Base-by-base conservation (phyloP, 345 rosid species). In the Eucalyptus curtisii region DNA sequence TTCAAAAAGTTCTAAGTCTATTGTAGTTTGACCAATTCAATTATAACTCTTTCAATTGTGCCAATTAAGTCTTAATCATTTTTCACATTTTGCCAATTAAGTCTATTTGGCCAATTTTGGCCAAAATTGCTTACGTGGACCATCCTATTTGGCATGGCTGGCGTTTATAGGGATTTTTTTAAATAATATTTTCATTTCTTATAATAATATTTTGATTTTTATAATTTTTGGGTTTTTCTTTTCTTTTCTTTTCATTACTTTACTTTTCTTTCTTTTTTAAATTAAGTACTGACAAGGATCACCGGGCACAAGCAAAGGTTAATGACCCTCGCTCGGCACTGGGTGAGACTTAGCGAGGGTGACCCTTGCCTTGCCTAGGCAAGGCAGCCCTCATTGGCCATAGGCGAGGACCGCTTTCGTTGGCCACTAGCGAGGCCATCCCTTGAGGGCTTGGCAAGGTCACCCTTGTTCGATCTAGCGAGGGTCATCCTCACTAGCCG, bases 81-180 rank as follows among this genome's bases (percentile, higher is more conserved):
- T 55, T 22, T 55, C 30, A 24, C 13, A 55, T 55, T 55, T 55
- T 24, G 6, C 61, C 30, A 55, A 55, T 55, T 55, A 4, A 55
- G 30, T 55, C 1, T 22, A 55, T 55, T 55, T 25, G 6, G 1
- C 9, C 30, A 55, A 55, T 55, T 55, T 24, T 55, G 30, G 1
- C 30, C 6, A 1, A 55, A 55, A 55, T 24, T 24, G 12, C 61
- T 55, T 2, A 55, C 0, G 3, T 55, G 12, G 13, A 53, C 5
- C 2, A 1, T 55, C 3, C 10, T 2, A 55, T 55, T 55, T 55
- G 61, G 6, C 61, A 22, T 0, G 1, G 6, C 30, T 0, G 5
- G 3, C 1, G 2, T 25, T 24, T 55, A 24, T 55, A 7, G 30
- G 6, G 6, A 55, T 55, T 55, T 55, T 55, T 55, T 8, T 1